Base-by-base conservation (phyloP, 495 filamentous ascomycete genomes). In the Jackrogersella minutella region DNA sequence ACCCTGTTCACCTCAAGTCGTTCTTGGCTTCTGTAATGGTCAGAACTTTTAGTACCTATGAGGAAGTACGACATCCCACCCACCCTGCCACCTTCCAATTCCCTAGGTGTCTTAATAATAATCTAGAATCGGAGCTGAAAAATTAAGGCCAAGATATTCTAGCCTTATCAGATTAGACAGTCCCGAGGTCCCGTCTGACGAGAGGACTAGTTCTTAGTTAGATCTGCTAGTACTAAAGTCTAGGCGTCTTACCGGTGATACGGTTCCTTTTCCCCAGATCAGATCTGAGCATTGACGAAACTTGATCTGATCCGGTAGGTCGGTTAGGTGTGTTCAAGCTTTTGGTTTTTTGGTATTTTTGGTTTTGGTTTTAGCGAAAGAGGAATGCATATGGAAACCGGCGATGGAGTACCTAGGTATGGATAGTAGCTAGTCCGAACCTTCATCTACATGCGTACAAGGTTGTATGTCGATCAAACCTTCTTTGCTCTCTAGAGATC, bases 1-100 rank as follows among this genome's bases (percentile, higher is more conserved):
- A 26, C 14, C 46, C 17, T 11, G 11, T 7, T 17, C 14, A 21
- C 22, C n/a, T 46, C 21, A 30, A 10, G 43, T 41, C 17, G 58
- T 47, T 41, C 50, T 62, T 55, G 49, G 37, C 50, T 63, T 56
- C 24, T 39, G 62, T 73, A 31, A 71, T 61, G 28, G 9, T 24
- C 22, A 26, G 30, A 47, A n/a, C n/a, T n/a, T 52, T 51, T 54
- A 51, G 44, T 37, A 51, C 33, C 43, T 60, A 66, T 5, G 6
- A 26, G 7, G n/a, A n/a, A n/a, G n/a, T n/a, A n/a, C n/a, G n/a
- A n/a, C n/a, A n/a, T n/a, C n/a, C n/a, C n/a, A n/a, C n/a, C n/a
- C n/a, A n/a, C n/a, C n/a, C n/a, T n/a, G n/a, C n/a, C n/a, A n/a
- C 13, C 13, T 28, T 49, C 44, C 40, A 22, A 17, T 41, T 41